Evolutionary conservation across 208 protist species (phyloP), one percentile per base, ranked within the genome.

Genomic region (Acanthamoeba castellanii): DNA sequence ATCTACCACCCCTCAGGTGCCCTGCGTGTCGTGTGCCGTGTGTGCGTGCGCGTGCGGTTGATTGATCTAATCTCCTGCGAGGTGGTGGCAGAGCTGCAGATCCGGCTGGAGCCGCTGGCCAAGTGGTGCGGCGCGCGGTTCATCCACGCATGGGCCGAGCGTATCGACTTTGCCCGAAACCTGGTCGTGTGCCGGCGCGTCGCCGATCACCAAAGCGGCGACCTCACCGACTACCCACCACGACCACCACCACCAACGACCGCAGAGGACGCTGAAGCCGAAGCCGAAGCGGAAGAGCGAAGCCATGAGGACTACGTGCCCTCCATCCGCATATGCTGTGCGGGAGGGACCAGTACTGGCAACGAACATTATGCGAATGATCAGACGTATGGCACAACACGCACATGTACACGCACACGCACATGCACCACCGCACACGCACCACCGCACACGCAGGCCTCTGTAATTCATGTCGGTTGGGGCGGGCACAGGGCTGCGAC

Each of bases 41-140:
- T 18, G 50, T 3, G 16, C 50, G 50, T 18, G 50, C 50, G 16
- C 50, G 16, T 18, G 50, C 50, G 16, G 50, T 57, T 57, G 50
- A 3, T 42, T 42, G 37, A 42, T 42, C 37, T 1, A 42, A 42
- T 42, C 37, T 42, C 37, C 2, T 42, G 14, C 9, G 11, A 52
- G 47, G 50, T 18, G 0, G 50, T 18, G 18, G 14, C 74, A 55
- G 74, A 84, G 14, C 9, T 84, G 45, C 74, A 84, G 74, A 84
- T 84, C 74, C 9, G 37, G 8, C 30, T 84, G 27, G 3, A 84
- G 74, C 74, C 74, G 27, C 14, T 84, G 32, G 14, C 25, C 74
- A 52, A 84, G 45, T 84, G 74, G 74, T 84, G 74, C 45, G 74
- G 74, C n/a, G 74, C 74, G 9, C 6, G 74, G 27, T 84, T 84